phyloP scores from a whole-genome alignment of 352 stramenopile genomes.

The Pythium guiyangense region DNA sequence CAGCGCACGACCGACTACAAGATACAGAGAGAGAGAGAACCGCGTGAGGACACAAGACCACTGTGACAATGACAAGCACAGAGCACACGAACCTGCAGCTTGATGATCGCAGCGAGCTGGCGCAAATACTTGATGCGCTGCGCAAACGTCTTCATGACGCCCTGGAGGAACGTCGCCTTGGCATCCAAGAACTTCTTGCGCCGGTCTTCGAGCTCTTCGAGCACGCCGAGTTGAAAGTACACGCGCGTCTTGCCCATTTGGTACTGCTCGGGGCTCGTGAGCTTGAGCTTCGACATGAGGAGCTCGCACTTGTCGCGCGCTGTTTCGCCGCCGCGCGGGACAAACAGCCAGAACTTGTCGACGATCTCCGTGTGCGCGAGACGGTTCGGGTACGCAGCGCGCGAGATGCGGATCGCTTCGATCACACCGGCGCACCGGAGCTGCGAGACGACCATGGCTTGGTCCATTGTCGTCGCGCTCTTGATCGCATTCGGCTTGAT shows the following conservation, averaged over 20 bases:
- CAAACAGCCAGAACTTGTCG: conserved; percentile 83
- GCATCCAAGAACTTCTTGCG: conserved; percentile 83
- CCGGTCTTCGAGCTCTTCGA: conserved; percentile 82
- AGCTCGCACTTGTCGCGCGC: conserved; percentile 65
- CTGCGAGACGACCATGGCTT: conserved; percentile 94
- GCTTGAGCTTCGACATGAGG: conserved; percentile 78
- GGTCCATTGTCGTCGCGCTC: conserved; percentile 86
- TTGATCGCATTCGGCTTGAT: conserved; percentile 99
- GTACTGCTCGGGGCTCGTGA: conserved; percentile 65
- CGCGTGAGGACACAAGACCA: too few relatives aligned
- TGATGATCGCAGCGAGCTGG: conserved; percentile 74
- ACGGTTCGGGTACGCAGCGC: conserved; percentile 98
- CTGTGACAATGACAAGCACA: neutral
- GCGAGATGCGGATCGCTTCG: conserved; percentile 97
- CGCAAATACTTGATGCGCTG: conserved; percentile 74
- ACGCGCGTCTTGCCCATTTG: conserved; percentile 86
- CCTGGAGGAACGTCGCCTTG: conserved; percentile 74
- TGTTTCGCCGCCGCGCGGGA: conserved; percentile 50
- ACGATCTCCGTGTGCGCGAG: conserved; percentile 87
- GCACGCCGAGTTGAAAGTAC: conserved; percentile 85
- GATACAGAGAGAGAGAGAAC: neutral
- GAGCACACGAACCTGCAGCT: conserved; percentile 50
- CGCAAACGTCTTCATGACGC: conserved; percentile 74
- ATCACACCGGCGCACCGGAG: conserved; percentile 98
- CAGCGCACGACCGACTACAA: conserved; percentile 67